These are phyloP conservation scores for Haplosporangium gracile DNA, from an alignment of 192 early-diverging fungal species.

Conservation along the genomic window DNA sequence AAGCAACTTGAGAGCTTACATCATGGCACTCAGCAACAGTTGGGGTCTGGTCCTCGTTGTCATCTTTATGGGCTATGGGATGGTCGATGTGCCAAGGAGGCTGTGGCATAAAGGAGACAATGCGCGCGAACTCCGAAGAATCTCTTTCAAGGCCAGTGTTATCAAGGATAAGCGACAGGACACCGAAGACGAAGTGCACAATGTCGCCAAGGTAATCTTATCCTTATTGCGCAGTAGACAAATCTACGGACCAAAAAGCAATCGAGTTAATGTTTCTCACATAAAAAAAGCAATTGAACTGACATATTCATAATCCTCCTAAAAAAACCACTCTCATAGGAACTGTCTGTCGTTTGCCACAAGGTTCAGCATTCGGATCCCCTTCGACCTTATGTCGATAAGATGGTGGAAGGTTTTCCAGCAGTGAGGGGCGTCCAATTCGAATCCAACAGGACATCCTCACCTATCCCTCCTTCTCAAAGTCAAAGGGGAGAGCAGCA, in stretches of 20 bases:
- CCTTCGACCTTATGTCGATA: slow-evolving; percentile 72
- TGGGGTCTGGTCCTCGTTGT: slow-evolving; percentile 93
- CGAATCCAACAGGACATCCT: slow-evolving; percentile 36
- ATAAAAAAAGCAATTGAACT: not conserved
- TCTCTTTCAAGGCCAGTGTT: slow-evolving; percentile 75
- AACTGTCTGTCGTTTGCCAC: slow-evolving; percentile 61
- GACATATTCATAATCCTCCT: not conserved
- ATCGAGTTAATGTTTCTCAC: not conserved
- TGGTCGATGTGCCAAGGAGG: slow-evolving; percentile 89
- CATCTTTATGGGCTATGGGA: slow-evolving; percentile 93
- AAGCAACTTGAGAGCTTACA: slow-evolving; percentile 74
- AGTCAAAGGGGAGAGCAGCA: slow-evolving; percentile 1
- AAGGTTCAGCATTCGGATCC: slow-evolving; percentile 60
- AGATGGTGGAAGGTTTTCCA: slow-evolving; percentile 71
- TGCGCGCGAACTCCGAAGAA: slow-evolving; percentile 68
- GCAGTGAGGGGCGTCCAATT: slow-evolving; percentile 46
- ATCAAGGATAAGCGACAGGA: slow-evolving; percentile 88
- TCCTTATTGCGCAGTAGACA: too few relatives aligned
- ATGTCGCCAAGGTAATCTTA: slow-evolving; percentile 52
- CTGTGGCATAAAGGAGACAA: slow-evolving; percentile 85
- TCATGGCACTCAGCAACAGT: slow-evolving; percentile 95
- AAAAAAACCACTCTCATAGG: slow-evolving; percentile 18
- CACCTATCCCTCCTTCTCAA: slow-evolving; percentile 26
- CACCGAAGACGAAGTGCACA: slow-evolving; percentile 80
- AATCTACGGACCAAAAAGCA: not conserved